Evolutionary conservation across 495 filamentous ascomycete genomes (phyloP), one percentile per base, ranked within the genome.

Genomic region (Terfezia claveryi): DNA sequence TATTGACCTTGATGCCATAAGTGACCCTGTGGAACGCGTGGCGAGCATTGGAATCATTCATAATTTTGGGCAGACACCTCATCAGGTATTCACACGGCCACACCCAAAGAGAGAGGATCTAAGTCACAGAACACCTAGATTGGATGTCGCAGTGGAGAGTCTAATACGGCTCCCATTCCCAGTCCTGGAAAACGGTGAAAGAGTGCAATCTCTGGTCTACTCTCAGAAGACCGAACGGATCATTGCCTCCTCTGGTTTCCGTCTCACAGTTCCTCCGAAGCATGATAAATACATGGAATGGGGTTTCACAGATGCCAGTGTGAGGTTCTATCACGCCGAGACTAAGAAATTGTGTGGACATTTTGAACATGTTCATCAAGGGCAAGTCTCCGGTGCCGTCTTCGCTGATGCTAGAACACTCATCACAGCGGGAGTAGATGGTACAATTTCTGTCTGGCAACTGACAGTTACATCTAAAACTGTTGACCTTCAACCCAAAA

Each of bases 51-150:
- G 86, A 23, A 94, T 94, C 62, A 94, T 98, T 57, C 87, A 98
- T 68, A 95, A 95, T 63, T 98, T 98, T 68, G 91, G 91, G 1
- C 91, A 98, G 66, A 98, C 92, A 11, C 92, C 92, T 2, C 79
- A 89, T 67, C 91, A 98, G 67, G 81, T 95, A 17, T 98, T 95
- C 67, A 79, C 78, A 36, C 78, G 81, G 57, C 72, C 80, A 14
- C 91, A 98, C 68, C 77, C 81, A 8, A 65, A 74, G 37, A 76
- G 81, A 41, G 88, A 96, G 60, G 74, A 80, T 46, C 68, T 73
- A 27, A 68, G 76, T n/a, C 73, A 69, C 52, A 77, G 76, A 38
- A 68, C 73, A 23, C 78, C 73, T 55, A 72, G 85, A 50, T 70
- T 98, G 6, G 91, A 96, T 68, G 82, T 78, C 23, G 80, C 85